Evolutionary conservation across 1,284 basidiomycete species (phyloP).

Genomic region (Neotropicomus parvogracilis): DNA sequence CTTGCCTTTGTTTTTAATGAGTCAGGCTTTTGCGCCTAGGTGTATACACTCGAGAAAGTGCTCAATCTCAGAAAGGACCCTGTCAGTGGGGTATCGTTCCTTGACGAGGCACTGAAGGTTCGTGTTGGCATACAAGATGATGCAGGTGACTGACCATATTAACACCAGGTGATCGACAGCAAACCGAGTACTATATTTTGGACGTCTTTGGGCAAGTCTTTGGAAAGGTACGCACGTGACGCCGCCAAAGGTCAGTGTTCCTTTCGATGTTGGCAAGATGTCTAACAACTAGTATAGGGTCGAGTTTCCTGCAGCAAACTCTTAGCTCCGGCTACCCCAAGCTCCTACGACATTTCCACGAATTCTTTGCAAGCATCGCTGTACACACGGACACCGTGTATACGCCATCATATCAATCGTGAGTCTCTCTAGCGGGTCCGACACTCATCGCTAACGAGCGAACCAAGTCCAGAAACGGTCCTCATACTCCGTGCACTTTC

Average conservation of each 20-base stretch:
- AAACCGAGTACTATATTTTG: conserved; percentile 91
- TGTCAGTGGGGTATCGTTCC: conserved; percentile 71
- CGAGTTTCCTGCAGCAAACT: conserved; percentile 83
- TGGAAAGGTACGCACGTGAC: conserved; percentile 80
- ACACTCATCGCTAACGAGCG: conserved; percentile 43
- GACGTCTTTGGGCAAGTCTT: conserved; percentile 73
- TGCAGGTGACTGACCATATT: conserved; percentile 4
- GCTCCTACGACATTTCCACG: conserved; percentile 86
- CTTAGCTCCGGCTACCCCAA: conserved; percentile 82
- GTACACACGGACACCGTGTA: conserved; percentile 94
- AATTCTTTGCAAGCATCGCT: conserved; percentile 92
- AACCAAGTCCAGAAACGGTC: conserved; percentile 91
- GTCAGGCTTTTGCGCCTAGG: conserved; percentile 41
- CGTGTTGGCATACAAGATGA: conserved; percentile 3
- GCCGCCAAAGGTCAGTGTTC: conserved; percentile 61
- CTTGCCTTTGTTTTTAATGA: neutral
- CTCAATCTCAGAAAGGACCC: conserved; percentile 84
- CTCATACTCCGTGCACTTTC: conserved; percentile 80
- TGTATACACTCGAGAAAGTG: conserved; percentile 93
- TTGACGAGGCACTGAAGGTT: conserved; percentile 91
- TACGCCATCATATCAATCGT: conserved; percentile 81
- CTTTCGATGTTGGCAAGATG: neutral
- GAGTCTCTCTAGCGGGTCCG: conserved; percentile 11
- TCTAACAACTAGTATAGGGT: conserved; percentile 44
- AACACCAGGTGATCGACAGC: conserved; percentile 70